phyloP scores from a whole-genome alignment of 805 yeast species.

The Candida stauntonica region DNA sequence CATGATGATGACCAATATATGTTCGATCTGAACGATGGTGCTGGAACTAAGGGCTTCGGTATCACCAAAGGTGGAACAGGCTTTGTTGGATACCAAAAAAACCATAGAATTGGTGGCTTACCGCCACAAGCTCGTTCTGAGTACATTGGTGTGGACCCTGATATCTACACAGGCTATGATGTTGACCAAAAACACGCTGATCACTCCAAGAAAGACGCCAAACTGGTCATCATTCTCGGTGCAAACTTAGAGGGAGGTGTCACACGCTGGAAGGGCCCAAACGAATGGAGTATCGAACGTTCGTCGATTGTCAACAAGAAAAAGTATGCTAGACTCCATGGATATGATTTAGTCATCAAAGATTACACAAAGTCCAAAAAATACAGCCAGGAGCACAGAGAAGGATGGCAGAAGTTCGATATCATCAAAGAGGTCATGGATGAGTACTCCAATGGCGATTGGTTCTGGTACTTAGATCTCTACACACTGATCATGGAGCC shows the following conservation, averaged over 20 bases:
- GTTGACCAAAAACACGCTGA: slow-evolving; percentile 4
- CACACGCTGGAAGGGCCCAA: slow-evolving; percentile 35
- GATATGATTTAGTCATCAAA: slow-evolving; percentile 42
- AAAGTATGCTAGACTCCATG: slow-evolving; percentile 43
- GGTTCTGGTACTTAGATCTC: slow-evolving; percentile 41
- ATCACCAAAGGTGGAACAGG: slow-evolving; percentile 28
- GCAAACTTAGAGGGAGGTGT: slow-evolving; percentile 40
- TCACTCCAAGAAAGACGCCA: slow-evolving; percentile 23
- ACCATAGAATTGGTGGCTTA: slow-evolving; percentile 22
- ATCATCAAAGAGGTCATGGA: slow-evolving; percentile 32
- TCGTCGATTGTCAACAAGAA: slow-evolving; percentile 44
- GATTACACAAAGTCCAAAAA: slow-evolving; percentile 43
- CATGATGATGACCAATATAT: slow-evolving; percentile 9
- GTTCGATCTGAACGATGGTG: slow-evolving; percentile 23
- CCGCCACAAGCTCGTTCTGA: slow-evolving; percentile 22
- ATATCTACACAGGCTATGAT: slow-evolving; percentile 13
- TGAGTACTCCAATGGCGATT: slow-evolving; percentile 28
- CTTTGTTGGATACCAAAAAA: slow-evolving; percentile 17
- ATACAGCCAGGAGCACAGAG: slow-evolving; percentile 46
- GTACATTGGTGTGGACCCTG: slow-evolving; percentile 13
- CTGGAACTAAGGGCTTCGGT: slow-evolving; percentile 22
- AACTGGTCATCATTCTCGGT: slow-evolving; percentile 35
- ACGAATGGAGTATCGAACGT: slow-evolving; percentile 44
- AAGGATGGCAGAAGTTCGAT: slow-evolving; percentile 43
- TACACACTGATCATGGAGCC: slow-evolving; percentile 40